Conservation (phyloP, 805 yeast species). For the Suhomyces pyralidae region DNA sequence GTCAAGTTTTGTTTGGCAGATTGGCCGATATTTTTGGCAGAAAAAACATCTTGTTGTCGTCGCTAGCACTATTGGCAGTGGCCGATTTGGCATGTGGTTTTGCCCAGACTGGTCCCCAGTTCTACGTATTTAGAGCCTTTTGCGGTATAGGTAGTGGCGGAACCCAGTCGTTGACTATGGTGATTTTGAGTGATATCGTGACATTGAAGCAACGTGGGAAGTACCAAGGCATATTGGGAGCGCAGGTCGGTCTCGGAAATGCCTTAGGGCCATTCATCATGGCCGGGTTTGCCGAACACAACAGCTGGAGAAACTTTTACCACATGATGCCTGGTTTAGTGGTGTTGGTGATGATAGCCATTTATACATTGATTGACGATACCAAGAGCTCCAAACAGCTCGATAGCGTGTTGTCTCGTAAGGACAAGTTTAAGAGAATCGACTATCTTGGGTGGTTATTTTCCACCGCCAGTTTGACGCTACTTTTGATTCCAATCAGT, state of each 20-base stretch:
- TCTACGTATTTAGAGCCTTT: slow-evolving; percentile 49
- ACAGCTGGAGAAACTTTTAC: slow-evolving; percentile 21
- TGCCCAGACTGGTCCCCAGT: slow-evolving; percentile 42
- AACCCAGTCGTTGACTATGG: slow-evolving; percentile 47
- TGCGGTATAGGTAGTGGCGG: slow-evolving; percentile 64
- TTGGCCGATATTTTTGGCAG: slow-evolving; percentile 65
- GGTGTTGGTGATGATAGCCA: slow-evolving; percentile 13
- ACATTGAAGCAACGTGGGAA: slow-evolving; percentile 52
- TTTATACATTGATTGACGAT: slow-evolving; percentile 12
- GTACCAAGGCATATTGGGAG: slow-evolving; percentile 44
- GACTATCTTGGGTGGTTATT: slow-evolving; percentile 14
- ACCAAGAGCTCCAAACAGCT: slow-evolving; percentile 13
- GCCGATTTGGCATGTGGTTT: slow-evolving; percentile 44
- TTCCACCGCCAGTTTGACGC: slow-evolving; percentile 10
- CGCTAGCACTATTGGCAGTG: slow-evolving; percentile 43
- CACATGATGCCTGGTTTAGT: slow-evolving; percentile 19
- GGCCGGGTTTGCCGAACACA: slow-evolving; percentile 18
- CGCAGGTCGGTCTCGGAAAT: slow-evolving; percentile 22
- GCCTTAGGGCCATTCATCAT: slow-evolving; percentile 22
- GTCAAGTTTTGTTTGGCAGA: slow-evolving; percentile 73
- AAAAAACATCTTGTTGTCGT: slow-evolving; percentile 40
- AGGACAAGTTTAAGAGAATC: slow-evolving; percentile 29
- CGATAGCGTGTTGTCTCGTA: slow-evolving; percentile 24
- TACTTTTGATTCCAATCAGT: slow-evolving; percentile 13
- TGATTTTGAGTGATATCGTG: slow-evolving; percentile 54